These are phyloP conservation scores for Irpex sp. DNA, from an alignment of 1,284 basidiomycete genomes.

Conservation along the genomic window DNA sequence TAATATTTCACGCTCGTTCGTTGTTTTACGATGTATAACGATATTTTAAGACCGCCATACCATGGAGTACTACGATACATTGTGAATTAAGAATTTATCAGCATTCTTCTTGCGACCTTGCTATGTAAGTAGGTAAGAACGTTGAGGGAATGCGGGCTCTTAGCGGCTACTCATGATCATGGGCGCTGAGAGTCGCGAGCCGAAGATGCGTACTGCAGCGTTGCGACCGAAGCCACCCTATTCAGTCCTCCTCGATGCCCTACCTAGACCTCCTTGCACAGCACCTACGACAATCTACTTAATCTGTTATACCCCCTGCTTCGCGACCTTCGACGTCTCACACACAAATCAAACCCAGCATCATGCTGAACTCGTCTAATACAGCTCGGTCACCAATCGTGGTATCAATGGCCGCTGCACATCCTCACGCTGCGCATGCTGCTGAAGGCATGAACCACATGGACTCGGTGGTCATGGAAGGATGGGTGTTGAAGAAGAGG, in stretches of 20 bases:
- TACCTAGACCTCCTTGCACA: neutral
- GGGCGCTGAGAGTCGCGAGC: neutral
- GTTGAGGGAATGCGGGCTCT: neutral
- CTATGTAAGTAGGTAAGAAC: neutral
- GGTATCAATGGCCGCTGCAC: constrained; percentile 10
- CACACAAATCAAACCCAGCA: neutral
- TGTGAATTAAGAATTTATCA: neutral
- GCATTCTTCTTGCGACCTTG: neutral
- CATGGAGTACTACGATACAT: neutral
- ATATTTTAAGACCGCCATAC: constrained; percentile 16
- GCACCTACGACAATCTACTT: neutral
- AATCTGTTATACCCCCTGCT: neutral
- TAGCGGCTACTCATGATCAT: neutral
- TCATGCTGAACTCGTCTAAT: constrained; percentile 2
- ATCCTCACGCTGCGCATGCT: constrained; percentile 14
- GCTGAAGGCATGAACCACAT: neutral
- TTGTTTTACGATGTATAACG: constrained; percentile 21
- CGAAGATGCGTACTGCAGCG: neutral
- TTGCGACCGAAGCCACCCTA: neutral
- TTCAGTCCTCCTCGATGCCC: neutral
- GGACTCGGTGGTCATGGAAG: constrained; percentile 56
- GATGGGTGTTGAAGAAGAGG: constrained; percentile 87
- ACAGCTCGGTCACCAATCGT: neutral
- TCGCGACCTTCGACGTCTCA: neutral
- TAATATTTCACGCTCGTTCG: constrained; percentile 21